These are phyloP conservation scores for Gnetum montanum DNA, from an alignment of 75 land plant genomes.

Conservation along the genomic window DNA sequence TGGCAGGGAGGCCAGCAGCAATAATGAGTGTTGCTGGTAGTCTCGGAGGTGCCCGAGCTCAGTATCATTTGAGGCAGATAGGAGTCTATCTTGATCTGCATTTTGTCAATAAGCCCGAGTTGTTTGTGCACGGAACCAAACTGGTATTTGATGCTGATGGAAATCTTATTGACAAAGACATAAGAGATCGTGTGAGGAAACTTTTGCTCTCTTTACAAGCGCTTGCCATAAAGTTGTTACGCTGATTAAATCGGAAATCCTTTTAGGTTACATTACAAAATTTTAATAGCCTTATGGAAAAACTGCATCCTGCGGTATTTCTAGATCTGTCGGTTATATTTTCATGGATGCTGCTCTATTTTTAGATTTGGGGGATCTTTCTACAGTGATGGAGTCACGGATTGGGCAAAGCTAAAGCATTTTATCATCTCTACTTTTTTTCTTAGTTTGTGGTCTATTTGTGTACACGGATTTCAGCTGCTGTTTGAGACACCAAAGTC, in stretches of 20 bases:
- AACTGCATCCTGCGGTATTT: no score
- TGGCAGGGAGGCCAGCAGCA: conserved; percentile 69
- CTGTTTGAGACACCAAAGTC: no score
- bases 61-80: conserved; percentile 67
- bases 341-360: no score
- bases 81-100: conserved; percentile 75
- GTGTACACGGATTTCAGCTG: no score
- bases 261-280: no score
- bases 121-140: conserved; percentile 44
- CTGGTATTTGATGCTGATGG: conserved; percentile 53
- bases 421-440: no score
- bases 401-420: no score
- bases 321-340: no score
- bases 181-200: conserved; percentile 23
- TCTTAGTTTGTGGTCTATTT: no score
- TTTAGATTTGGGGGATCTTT: no score
- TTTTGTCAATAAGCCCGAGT: conserved; percentile 75
- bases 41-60: conserved; percentile 49
- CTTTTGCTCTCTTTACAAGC: conserved; percentile 36
- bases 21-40: conserved; percentile 60
- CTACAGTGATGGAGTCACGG: no score
- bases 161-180: conserved; percentile 36
- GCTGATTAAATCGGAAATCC: background rate
- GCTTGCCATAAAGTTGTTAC: conserved; percentile 30
- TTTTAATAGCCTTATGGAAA: no score